Base-by-base conservation (phyloP, 345 rosid species). In the Gossypium stocksii region DNA sequence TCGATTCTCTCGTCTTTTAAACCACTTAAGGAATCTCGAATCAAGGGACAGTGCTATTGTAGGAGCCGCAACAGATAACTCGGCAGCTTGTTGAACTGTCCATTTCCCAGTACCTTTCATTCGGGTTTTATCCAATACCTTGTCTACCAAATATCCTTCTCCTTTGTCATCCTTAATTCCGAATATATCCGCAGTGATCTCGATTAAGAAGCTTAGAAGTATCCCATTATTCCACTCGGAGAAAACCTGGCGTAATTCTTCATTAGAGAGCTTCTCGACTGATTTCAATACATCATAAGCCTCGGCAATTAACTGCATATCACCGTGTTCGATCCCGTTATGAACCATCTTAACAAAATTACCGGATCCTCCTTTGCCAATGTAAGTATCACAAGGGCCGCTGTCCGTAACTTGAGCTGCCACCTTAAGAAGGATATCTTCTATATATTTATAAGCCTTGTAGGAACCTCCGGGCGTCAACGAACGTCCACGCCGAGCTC, bases 81-180 rank as follows among this genome's bases (percentile, higher is more conserved):
- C 98, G 38, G 98, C 98, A 27, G 98, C 98, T 84, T 94, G 98
- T 81, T 94, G 98, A 19, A 92, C 97, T 0, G 98, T 94, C 98
- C 98, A 94, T 83, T 94, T 94, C 2, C 98, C 98, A 1, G 98
- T 94, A 73, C 97, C 97, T 76, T 94, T 94, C 98, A 90, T 92
- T 46, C 98, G 97, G 0, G 97, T 90, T 86, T 92, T 90, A 82
- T 94, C 98, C 82, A 94, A 80, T 71, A 94, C 97, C 85, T 94
- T 94, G 74, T 94, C 97, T 53, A 94, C 98, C 84, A 94, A 80
- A 77, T 88, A 75, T 13, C 97, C 98, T 34, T 92, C 97, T 49
- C 88, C 97, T 83, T 89, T 89, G 29, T 89, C 95, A 57, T 94
- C 97, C 82, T 89, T 88, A 72, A 92, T 88, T 72, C 86, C 89